Evolutionary conservation across 345 rosid genomes (phyloP).

Genomic region (Hypericum perforatum): DNA sequence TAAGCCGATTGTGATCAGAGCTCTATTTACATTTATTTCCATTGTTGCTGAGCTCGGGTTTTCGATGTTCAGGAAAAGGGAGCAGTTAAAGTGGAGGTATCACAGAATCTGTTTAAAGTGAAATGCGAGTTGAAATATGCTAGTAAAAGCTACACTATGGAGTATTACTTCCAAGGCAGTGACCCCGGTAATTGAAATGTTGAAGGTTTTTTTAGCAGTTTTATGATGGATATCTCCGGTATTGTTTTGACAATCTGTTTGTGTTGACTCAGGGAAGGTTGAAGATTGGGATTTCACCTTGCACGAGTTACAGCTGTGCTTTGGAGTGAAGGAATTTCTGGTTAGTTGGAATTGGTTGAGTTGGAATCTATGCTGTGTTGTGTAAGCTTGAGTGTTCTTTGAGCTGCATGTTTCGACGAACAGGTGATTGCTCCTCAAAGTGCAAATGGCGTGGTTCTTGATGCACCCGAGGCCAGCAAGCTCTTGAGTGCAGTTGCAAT

Average conservation of each 20-base stretch:
- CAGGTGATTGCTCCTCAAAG: constrained; percentile 92
- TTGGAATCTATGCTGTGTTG: not conserved
- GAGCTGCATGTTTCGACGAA: constrained; percentile 13
- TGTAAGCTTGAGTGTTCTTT: constrained; percentile 7
- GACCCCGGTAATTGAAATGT: constrained; percentile 30
- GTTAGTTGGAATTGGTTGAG: constrained; percentile 28
- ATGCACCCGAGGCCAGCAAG: constrained; percentile 89
- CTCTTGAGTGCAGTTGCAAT: constrained; percentile 89
- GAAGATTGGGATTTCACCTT: constrained; percentile 45
- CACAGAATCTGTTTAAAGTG: constrained; percentile 47
- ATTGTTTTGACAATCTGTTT: constrained; percentile 20
- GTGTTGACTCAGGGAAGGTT: constrained; percentile 47
- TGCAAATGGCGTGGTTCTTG: constrained; percentile 94
- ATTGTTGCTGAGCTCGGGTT: constrained; percentile 11
- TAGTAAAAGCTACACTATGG: constrained; percentile 71
- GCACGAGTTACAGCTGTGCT: constrained; percentile 90
- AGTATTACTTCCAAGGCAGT: constrained; percentile 54
- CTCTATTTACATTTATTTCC: constrained; percentile 9
- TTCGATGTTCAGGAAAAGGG: constrained; percentile 61
- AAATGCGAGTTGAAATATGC: constrained; percentile 61
- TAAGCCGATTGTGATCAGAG: constrained; percentile 18
- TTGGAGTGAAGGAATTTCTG: constrained; percentile 91
- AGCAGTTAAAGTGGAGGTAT: constrained; percentile 48
- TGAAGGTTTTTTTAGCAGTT: constrained; percentile 9
- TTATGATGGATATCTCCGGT: not conserved